Evolutionary conservation across 2,329 filamentous ascomycete genomes (phyloP).

Genomic region (Claviceps sp.): DNA sequence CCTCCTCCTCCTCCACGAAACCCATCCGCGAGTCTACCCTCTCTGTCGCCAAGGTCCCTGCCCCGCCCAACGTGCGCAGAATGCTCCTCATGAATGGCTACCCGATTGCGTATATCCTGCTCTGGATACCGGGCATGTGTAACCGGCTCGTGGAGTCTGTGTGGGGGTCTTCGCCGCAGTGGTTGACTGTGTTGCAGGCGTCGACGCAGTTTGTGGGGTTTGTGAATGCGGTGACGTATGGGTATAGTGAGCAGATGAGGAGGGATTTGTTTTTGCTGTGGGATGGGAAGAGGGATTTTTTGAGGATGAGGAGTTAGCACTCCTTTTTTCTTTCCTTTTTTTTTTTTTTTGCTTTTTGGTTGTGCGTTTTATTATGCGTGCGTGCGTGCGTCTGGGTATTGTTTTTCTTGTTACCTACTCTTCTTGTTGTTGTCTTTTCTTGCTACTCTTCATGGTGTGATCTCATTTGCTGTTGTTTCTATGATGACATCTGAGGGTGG

Average conservation of each 20-base stretch:
- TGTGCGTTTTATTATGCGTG: too few species aligned
- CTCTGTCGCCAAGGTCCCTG: constrained; percentile 1
- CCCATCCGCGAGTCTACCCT: background rate
- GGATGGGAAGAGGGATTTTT: background rate
- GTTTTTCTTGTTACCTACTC: too few species aligned
- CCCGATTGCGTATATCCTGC: constrained; percentile 22
- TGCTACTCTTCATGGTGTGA: too few species aligned
- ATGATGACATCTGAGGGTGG: too few species aligned
- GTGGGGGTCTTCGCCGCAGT: constrained; percentile 9
- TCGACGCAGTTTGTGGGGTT: constrained; percentile 24
- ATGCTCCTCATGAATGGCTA: constrained; percentile 25
- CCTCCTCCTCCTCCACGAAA: background rate
- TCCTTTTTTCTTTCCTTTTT: background rate
- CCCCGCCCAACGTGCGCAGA: constrained; percentile 13
- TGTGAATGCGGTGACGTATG: constrained; percentile 25
- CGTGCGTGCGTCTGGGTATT: too few species aligned
- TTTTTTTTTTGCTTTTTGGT: background rate
- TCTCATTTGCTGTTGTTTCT: too few species aligned
- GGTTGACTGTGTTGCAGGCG: constrained; percentile 18
- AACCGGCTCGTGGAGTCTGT: constrained; percentile 19
- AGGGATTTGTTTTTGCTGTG: background rate
- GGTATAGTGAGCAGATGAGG: constrained; percentile 20
- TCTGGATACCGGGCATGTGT: constrained; percentile 25
- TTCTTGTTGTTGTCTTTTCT: too few species aligned
- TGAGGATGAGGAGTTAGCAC: background rate